Conservation (phyloP, 2,329 filamentous ascomycete species). For the Ceratocystiopsis minuta region DNA sequence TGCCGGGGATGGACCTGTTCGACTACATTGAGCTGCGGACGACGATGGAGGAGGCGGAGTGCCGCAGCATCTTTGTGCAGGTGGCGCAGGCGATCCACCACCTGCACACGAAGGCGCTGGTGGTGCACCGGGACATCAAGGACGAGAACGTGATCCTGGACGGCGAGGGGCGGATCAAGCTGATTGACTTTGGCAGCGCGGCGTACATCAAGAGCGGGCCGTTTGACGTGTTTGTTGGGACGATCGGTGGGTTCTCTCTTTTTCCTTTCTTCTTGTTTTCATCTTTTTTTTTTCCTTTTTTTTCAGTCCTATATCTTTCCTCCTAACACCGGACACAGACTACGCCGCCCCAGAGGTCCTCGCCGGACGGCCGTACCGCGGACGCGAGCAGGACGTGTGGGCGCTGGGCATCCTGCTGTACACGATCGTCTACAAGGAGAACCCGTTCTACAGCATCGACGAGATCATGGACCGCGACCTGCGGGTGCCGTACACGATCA, state of each 20-base stretch:
- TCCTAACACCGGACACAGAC: constrained; percentile 42
- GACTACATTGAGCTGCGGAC: constrained; percentile 94
- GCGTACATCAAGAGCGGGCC: constrained; percentile 97
- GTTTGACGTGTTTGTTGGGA: constrained; percentile 97
- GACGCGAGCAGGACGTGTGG: constrained; percentile 97
- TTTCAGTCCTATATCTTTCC: background rate
- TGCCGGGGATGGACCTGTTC: constrained; percentile 96
- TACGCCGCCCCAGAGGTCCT: constrained; percentile 97
- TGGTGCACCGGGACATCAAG: constrained; percentile 97
- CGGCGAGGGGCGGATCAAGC: constrained; percentile 84
- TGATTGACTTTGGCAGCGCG: constrained; percentile 96
- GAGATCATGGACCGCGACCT: constrained; percentile 98
- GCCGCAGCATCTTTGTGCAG: constrained; percentile 86
- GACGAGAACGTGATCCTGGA: constrained; percentile 96
- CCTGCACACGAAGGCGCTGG: constrained; percentile 72
- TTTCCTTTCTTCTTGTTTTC: too few relatives aligned
- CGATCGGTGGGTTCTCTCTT: constrained; percentile 54
- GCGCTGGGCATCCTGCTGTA: constrained; percentile 91
- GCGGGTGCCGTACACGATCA: constrained; percentile 72
- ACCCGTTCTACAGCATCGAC: constrained; percentile 96
- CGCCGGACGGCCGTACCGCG: constrained; percentile 76
- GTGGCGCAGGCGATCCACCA: constrained; percentile 81
- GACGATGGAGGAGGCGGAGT: constrained; percentile 92
- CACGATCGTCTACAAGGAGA: constrained; percentile 98
- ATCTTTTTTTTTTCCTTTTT: background rate